Conservation (phyloP, 208 protist species). For the Strigomonas culicis region DNA sequence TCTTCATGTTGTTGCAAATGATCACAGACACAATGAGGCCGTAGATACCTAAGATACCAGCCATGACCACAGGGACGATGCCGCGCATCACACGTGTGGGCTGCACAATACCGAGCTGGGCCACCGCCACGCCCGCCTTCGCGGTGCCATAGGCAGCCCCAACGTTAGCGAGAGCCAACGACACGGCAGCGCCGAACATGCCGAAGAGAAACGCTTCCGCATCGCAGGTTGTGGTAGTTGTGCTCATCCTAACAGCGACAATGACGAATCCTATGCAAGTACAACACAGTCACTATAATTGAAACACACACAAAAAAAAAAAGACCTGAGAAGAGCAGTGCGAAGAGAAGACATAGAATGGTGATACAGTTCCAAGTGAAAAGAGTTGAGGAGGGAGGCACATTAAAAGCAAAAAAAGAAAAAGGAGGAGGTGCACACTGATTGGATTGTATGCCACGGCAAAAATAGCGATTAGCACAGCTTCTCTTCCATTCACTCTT, state of each 20-base stretch:
- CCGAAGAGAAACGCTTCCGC: constrained; percentile 92
- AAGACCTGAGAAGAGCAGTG: constrained; percentile 1
- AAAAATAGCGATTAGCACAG: background rate
- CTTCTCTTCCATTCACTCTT: no score
- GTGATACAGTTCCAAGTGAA: background rate
- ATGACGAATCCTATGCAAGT: background rate
- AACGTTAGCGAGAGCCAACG: constrained; percentile 89
- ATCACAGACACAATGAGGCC: constrained; percentile 87
- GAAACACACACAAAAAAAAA: background rate
- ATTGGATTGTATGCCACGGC: background rate
- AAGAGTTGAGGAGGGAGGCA: background rate
- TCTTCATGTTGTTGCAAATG: constrained; percentile 85
- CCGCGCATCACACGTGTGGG: constrained; percentile 93
- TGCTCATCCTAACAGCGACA: constrained; percentile 3
- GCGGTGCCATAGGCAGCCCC: constrained; percentile 98
- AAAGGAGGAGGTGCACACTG: background rate
- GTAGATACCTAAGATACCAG: constrained; percentile 93
- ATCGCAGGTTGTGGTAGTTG: constrained; percentile 35
- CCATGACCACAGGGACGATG: constrained; percentile 91
- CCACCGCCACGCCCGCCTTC: constrained; percentile 96
- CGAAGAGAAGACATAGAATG: background rate
- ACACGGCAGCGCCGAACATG: constrained; percentile 91
- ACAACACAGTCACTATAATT: background rate
- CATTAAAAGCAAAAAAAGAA: background rate
- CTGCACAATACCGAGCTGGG: constrained; percentile 95